Conservation (phyloP, 2,329 filamentous ascomycete genomes). For the Talaromyces sp. region DNA sequence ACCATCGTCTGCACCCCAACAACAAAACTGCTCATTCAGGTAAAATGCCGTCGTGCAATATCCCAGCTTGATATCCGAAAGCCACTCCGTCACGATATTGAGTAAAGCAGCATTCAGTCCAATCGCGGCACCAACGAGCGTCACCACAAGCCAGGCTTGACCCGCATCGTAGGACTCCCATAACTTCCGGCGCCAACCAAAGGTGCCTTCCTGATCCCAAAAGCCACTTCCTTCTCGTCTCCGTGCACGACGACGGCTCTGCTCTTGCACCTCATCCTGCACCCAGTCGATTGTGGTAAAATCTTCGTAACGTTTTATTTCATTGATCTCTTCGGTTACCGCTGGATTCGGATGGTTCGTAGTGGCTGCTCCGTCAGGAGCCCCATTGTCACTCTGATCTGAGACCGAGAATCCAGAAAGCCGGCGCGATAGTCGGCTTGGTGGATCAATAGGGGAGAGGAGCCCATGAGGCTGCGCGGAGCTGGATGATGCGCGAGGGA, state of each 20-base stretch:
- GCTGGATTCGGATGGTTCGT: conserved; percentile 58
- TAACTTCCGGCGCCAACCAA: conserved; percentile 75
- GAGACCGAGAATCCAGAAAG: conserved; percentile 53
- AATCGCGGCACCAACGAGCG: conserved; percentile 83
- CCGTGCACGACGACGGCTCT: conserved; percentile 70
- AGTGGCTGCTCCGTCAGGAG: conserved; percentile 42
- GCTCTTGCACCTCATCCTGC: conserved; percentile 89
- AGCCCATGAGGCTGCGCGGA: conserved; percentile 26
- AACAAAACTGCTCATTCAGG: conserved; percentile 95
- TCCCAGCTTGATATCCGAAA: conserved; percentile 92
- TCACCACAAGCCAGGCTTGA: conserved; percentile 97
- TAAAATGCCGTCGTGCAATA: conserved; percentile 95
- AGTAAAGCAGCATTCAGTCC: conserved; percentile 87
- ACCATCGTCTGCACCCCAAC: conserved; percentile 90
- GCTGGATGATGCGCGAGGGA: conserved; percentile 31
- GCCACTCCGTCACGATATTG: conserved; percentile 95
- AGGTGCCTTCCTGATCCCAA: conserved; percentile 62
- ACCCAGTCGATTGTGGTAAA: conserved; percentile 98
- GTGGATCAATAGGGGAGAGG: conserved; percentile 26
- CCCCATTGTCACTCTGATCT: conserved; percentile 48
- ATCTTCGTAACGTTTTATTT: conserved; percentile 98
- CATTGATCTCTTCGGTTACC: conserved; percentile 89
- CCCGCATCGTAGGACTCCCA: conserved; percentile 90
- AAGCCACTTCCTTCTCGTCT: conserved; percentile 67
- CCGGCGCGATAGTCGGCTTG: conserved; percentile 32